phyloP scores from a whole-genome alignment of 148 eudicot genomes.

The Cornus controversa region DNA sequence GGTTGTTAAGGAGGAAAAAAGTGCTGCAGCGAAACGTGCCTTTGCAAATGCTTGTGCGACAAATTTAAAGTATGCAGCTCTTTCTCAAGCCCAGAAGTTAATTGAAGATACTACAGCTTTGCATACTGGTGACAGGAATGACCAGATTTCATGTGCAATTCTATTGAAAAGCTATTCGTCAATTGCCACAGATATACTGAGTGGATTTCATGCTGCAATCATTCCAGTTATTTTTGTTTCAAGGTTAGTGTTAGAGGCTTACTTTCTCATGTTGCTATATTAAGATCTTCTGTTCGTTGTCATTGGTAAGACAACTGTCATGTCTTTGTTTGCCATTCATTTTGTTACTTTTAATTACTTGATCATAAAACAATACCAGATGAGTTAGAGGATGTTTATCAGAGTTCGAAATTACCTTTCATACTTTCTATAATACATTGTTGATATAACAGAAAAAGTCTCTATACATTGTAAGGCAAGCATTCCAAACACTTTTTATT shows the following conservation, averaged over 20 bases:
- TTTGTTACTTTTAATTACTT: background rate
- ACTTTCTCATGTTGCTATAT: constrained; percentile 4
- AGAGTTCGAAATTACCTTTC: too few relatives aligned
- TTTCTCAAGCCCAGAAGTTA: constrained; percentile 67
- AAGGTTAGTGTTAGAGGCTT: constrained; percentile 48
- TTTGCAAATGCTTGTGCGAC: constrained; percentile 93
- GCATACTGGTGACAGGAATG: constrained; percentile 84
- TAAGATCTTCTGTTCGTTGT: background rate
- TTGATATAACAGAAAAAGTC: too few relatives aligned
- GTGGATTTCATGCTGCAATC: constrained; percentile 68
- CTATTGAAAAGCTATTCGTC: constrained; percentile 81
- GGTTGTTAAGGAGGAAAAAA: constrained; percentile 76
- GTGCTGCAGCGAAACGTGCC: constrained; percentile 81
- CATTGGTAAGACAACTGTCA: background rate
- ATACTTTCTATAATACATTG: too few relatives aligned
- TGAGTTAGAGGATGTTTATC: too few relatives aligned
- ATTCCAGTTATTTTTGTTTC: constrained; percentile 81
- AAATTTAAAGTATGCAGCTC: constrained; percentile 72
- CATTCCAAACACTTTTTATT: too few relatives aligned
- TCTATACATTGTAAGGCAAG: too few relatives aligned
- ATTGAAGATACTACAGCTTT: constrained; percentile 78
- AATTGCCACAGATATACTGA: constrained; percentile 67
- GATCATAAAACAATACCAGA: background rate
- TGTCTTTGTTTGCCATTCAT: background rate
- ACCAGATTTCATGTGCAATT: constrained; percentile 82